Conservation (phyloP, 1,284 basidiomycete species). For the Ganoderma resinaceum region DNA sequence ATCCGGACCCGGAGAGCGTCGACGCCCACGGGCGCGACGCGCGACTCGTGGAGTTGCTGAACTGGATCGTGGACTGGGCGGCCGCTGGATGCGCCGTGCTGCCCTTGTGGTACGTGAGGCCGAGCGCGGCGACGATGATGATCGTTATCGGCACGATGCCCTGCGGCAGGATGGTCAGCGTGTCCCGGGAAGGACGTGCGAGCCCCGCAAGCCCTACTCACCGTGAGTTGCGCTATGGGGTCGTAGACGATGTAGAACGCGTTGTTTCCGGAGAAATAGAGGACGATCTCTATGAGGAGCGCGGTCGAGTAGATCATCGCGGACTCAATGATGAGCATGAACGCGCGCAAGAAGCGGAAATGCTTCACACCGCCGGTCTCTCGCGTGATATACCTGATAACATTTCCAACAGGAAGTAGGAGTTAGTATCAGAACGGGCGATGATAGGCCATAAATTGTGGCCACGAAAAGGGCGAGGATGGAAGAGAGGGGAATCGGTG, state of each 20-base stretch:
- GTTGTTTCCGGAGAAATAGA: constrained; percentile 46
- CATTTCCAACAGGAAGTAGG: neutral
- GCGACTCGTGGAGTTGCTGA: neutral
- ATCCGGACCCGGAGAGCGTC: neutral
- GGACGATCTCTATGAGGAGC: constrained; percentile 45
- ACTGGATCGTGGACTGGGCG: neutral
- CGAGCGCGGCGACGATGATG: constrained; percentile 42
- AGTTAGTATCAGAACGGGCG: neutral
- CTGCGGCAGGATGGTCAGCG: constrained; percentile 7
- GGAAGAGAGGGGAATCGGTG: neutral
- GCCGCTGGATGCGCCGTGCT: neutral
- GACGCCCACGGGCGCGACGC: constrained; percentile 1
- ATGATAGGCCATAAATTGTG: too few relatives aligned
- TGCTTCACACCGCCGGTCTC: constrained; percentile 14
- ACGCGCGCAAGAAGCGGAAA: constrained; percentile 42
- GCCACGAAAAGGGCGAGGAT: neutral
- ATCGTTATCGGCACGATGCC: constrained; percentile 44
- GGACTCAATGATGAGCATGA: constrained; percentile 47
- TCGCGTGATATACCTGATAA: constrained; percentile 40
- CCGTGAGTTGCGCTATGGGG: constrained; percentile 48
- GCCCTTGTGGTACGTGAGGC: constrained; percentile 39
- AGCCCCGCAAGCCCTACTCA: constrained; percentile 31
- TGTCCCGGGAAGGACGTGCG: neutral
- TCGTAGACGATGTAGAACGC: constrained; percentile 50
- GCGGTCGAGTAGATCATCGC: constrained; percentile 48